Evolutionary conservation across 225 moss, liverwort and hornwort species (phyloP), one percentile per base, ranked within the genome.

Genomic region (Sphagnum contortum): DNA sequence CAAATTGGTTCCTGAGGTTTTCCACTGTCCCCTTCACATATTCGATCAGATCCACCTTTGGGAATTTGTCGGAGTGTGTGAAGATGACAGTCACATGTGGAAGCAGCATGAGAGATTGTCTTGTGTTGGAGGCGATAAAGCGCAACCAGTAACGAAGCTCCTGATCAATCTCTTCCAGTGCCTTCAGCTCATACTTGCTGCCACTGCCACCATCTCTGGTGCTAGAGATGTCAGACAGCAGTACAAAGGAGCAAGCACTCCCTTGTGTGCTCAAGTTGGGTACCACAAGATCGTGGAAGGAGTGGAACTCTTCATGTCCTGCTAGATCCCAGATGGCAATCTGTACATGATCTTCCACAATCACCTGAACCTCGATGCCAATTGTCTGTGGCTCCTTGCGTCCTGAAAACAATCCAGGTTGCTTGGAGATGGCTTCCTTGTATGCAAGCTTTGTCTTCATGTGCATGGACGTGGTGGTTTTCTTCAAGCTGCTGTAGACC

Each of bases 91-190:
- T 89, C 64, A 84, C 87, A 3, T 75, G 74, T 8, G 91, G 89
- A n/a, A 80, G 47, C 69, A 80, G 58, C 75, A 66, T 75, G 69
- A 78, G 52, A 8, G 79, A 80, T 57, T 73, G 80, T 4, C 69
- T 68, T 8, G 82, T 77, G n/a, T 89, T 91, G 63, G 91, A 89
- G 44, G 86, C 87, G 14, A 91, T 84, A 65, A 91, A 91, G 5
- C 83, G 77, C 12, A 91, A 66, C 91, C 91, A 91, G 52, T 81
- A 89, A 4, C 73, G 72, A n/a, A 80, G 77, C 73, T 86, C 80
- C 13, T 80, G 72, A 59, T 80, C 77, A 55, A 84, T 80, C 2
- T 71, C 77, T 11, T 55, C 67, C 49, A 4, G 2, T 44, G 73
- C 84, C 63, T 84, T 84, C 8, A 80, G 69, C 65, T 73, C 73